Evolutionary conservation across 768 basidiomycete genomes (phyloP), one percentile per base, ranked within the genome.

Genomic region (Pisolithus orientalis): DNA sequence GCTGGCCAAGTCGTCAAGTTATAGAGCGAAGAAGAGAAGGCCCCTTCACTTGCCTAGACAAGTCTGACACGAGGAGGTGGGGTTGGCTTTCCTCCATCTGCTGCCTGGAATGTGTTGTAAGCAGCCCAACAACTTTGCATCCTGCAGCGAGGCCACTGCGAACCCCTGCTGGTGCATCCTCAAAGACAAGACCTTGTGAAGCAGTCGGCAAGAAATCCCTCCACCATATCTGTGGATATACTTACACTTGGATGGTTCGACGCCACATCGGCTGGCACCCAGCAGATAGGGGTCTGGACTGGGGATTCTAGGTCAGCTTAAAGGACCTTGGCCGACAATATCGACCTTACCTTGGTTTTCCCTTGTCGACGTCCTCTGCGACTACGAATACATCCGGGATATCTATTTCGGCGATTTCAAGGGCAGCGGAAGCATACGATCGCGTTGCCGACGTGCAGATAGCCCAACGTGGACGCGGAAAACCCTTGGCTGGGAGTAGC

Each of bases 211-310:
- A 13, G 34, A 34, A 14, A 34, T 34, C 34, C 1, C 37, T n/a
- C n/a, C 8, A 38, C 44, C 37, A 34, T 13, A 44, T 31, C 37
- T 24, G 38, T 32, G 31, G n/a, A 39, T 43, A 17, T 13, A 40
- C 65, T 62, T 47, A 67, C 61, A 65, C 21, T 59, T 53, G 16
- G 44, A 46, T 11, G 85, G 79, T 43, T 80, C 74, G 21, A 85
- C 80, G 2, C 80, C 78, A 58, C 85, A 84, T 54, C 74, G 75
- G 64, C 84, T 71, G 21, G 94, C 92, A 9, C 93, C 94, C 40
- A 87, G 78, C 37, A 96, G 72, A 71, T 95, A 98, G 1, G 94
- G 94, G 59, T 94, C 94, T 9, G 94, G 93, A 61, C 84, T 83
- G 49, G 2, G 28, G 40, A 24, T 21, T 21, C 21, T 21, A 13